phyloP scores from a whole-genome alignment of 306 rosid species.

The Vicia sativa region DNA sequence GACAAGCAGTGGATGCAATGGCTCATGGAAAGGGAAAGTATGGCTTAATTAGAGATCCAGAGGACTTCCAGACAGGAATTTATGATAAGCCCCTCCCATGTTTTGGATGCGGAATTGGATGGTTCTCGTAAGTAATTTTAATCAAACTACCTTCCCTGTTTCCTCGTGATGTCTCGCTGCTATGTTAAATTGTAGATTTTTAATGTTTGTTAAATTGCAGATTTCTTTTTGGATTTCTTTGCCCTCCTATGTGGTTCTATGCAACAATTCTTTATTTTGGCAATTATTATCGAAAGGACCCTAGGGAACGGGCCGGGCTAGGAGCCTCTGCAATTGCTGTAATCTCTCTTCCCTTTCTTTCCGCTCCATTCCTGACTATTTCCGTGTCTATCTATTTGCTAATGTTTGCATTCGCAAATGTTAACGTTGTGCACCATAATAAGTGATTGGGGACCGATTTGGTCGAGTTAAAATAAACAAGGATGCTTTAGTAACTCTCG shows the following conservation, averaged over 20 bases:
- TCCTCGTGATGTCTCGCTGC: constrained; percentile 34
- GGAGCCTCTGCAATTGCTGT: constrained; percentile 98
- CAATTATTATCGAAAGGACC: constrained; percentile 84
- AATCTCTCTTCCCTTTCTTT: constrained; percentile 34
- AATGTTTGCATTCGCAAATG: constrained; percentile 16
- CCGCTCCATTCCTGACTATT: neutral
- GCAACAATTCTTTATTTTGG: constrained; percentile 83
- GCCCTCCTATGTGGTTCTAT: constrained; percentile 85
- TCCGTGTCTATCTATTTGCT: neutral
- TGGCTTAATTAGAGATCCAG: constrained; percentile 68
- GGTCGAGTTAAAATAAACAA: too few relatives aligned
- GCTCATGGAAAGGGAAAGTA: constrained; percentile 72
- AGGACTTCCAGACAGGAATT: constrained; percentile 71
- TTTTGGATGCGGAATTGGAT: constrained; percentile 93
- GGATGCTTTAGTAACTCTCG: too few relatives aligned
- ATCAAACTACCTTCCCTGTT: neutral
- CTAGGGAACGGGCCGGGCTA: constrained; percentile 95
- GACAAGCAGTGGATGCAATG: constrained; percentile 57
- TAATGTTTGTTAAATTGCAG: constrained; percentile 52
- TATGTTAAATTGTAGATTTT: constrained; percentile 58
- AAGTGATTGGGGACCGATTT: too few relatives aligned
- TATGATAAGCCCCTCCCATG: constrained; percentile 95
- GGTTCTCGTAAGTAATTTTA: constrained; percentile 86
- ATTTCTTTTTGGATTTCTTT: constrained; percentile 78
- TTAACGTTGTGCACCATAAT: neutral